Evolutionary conservation across 768 basidiomycete genomes (phyloP), one percentile per base, ranked within the genome.

Genomic region (Lactifluus pinguis): DNA sequence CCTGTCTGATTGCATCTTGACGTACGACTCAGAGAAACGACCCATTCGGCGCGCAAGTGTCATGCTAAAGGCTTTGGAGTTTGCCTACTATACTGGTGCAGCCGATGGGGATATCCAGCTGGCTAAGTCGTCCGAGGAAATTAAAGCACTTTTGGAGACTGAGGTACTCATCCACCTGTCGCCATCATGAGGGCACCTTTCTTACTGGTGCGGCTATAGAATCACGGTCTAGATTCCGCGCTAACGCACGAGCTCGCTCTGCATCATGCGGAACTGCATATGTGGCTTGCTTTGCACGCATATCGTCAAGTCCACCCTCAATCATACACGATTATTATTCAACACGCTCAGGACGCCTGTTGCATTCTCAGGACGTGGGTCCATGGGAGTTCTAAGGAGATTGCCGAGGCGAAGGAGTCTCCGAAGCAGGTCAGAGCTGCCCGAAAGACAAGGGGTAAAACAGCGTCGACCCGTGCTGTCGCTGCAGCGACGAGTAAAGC

Each of bases 251-350:
- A 73, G 56, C 59, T 71, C 57, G 68, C 66, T 7, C 83, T 87
- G 67, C 83, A 85, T 66, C 77, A 74, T 32, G 77, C 81, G 1
- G 72, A 77, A 1, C 75, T 79, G 0, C 82, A 87, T 66, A 75
- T 94, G 29, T 88, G 86, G 84, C 73, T 83, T 49, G 83, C 85
- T 0, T 73, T 94, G 19, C 84, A 89, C 67, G 79, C 82, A 0
- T 89, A 93, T 71, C 80, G 82, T 14, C 75, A 73, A 6, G 73
- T 70, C 9, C 76, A 80, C 57, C 61, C 72, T 0, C 71, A 79
- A 25, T 78, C 82, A 68, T 76, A 73, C 57, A 58, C 71, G 0
- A 67, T 77, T 1, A 76, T 89, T 45, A 72, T 79, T 8, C 67
- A 72, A n/a, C 82, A 84, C 51, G 75, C 81, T 1, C 81, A 80